A percentile compares a stretch with the other conserved stretches of the same genome.
Conservation (phyloP, 2,329 filamentous ascomycete genomes). For the Elsinoe australis region DNA sequence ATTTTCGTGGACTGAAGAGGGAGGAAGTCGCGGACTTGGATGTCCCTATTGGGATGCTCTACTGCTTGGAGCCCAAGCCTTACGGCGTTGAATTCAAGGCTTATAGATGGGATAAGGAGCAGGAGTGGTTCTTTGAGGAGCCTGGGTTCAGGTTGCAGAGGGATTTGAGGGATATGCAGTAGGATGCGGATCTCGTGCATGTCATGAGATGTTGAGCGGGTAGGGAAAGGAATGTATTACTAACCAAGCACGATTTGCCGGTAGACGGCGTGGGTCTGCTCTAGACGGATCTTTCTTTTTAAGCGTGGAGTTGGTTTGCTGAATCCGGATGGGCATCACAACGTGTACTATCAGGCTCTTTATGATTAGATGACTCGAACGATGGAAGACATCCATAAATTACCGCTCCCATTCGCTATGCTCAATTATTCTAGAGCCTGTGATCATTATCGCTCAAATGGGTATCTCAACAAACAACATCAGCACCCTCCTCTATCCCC, state of each 20-base stretch:
- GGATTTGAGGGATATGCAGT: slow-evolving; percentile 36
- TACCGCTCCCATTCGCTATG: too few species aligned
- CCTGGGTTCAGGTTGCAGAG: slow-evolving; percentile 72
- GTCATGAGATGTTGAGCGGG: neutral
- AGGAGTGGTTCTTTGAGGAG: slow-evolving; percentile 74
- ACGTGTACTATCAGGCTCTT: neutral
- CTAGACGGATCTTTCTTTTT: too few species aligned
- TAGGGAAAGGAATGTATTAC: neutral
- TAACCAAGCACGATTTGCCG: neutral
- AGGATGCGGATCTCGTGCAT: neutral
- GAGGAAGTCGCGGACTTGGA: slow-evolving; percentile 92
- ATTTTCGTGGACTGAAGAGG: slow-evolving; percentile 87
- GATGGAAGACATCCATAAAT: too few species aligned
- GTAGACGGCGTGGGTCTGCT: too few species aligned
- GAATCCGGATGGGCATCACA: neutral
- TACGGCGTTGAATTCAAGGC: slow-evolving; percentile 97
- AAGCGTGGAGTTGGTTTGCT: neutral
- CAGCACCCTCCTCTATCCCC: neutral
- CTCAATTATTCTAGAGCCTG: too few species aligned
- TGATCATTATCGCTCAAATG: too few species aligned
- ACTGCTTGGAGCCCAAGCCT: slow-evolving; percentile 92
- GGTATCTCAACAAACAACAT: neutral
- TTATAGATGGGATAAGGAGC: slow-evolving; percentile 75
- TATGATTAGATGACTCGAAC: too few species aligned
- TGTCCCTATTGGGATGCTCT: slow-evolving; percentile 86